Evolutionary conservation across 1,284 basidiomycete genomes (phyloP).

Genomic region (Naganishia sp.): DNA sequence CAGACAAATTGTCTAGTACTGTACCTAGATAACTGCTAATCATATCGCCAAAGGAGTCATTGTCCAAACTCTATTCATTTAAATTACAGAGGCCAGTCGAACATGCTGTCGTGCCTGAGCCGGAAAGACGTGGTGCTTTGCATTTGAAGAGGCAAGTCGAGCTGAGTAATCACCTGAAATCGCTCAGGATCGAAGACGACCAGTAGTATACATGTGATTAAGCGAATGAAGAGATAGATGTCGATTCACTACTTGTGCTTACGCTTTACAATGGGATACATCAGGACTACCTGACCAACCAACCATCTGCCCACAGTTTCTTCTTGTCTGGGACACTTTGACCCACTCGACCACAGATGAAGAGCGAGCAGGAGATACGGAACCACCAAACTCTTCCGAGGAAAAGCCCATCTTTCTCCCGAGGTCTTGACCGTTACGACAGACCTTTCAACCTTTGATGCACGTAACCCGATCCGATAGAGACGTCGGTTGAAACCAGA

Average conservation of each 20-base stretch:
- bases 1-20: constrained; percentile 31
- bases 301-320: too few relatives aligned
- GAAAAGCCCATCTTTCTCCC: constrained; percentile 19
- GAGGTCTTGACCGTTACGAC: constrained; percentile 24
- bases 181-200: background rate
- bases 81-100: too few relatives aligned
- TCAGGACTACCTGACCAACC: too few relatives aligned
- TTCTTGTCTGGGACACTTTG: constrained; percentile 30
- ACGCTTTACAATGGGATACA: background rate
- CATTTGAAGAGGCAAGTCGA: background rate
- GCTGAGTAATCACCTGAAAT: background rate
- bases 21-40: constrained; percentile 31
- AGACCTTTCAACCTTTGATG: constrained; percentile 27
- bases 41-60: background rate
- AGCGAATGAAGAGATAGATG: background rate
- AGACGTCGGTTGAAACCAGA: constrained; percentile 17
- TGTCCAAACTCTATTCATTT: background rate
- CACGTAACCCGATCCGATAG: constrained; percentile 27
- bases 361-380: constrained; percentile 33
- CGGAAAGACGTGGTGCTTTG: background rate
- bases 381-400: constrained; percentile 25
- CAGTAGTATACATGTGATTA: background rate
- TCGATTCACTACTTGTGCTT: background rate
- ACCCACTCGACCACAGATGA: constrained; percentile 31
- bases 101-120: too few relatives aligned